These are phyloP conservation scores for Linnemannia schmuckeri DNA, from an alignment of 192 early-diverging fungal genomes.

Conservation along the genomic window DNA sequence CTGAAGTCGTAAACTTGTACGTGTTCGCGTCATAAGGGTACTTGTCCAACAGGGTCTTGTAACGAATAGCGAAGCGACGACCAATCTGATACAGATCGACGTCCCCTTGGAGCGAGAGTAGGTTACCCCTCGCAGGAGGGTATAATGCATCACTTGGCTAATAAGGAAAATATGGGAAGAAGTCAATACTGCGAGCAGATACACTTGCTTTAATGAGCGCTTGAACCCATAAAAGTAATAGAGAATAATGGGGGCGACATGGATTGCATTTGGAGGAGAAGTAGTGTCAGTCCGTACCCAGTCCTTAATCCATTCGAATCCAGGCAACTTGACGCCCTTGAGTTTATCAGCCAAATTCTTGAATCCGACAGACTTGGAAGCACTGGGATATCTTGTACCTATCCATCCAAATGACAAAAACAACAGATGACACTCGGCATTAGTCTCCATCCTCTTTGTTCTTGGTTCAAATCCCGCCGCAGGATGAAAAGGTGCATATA, in stretches of 20 bases:
- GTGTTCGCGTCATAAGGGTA: slow-evolving; percentile 43
- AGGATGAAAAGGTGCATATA: not conserved
- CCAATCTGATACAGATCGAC: slow-evolving; percentile 27
- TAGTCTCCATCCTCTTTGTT: not conserved
- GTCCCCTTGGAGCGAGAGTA: slow-evolving; percentile 17
- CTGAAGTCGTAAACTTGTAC: slow-evolving; percentile 25
- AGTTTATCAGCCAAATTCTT: slow-evolving; percentile 5
- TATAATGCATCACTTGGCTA: slow-evolving; percentile 7
- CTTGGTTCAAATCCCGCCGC: not conserved
- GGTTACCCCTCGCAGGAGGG: slow-evolving; percentile 6
- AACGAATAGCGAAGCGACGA: slow-evolving; percentile 20
- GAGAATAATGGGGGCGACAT: no score
- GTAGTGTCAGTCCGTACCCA: not conserved
- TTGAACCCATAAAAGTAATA: no score
- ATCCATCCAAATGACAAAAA: no score
- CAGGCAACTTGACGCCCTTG: not conserved
- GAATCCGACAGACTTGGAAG: not conserved
- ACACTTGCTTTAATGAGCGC: no score
- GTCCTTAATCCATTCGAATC: slow-evolving; percentile 18
- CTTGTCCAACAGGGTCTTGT: slow-evolving; percentile 26
- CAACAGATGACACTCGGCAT: not conserved
- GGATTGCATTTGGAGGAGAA: no score
- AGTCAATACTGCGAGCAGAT: not conserved
- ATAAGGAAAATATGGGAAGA: no score
- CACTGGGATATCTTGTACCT: slow-evolving; percentile 27